These are phyloP conservation scores for Corrigiola litoralis DNA, from an alignment of 179 eudicot species.

Conservation along the genomic window DNA sequence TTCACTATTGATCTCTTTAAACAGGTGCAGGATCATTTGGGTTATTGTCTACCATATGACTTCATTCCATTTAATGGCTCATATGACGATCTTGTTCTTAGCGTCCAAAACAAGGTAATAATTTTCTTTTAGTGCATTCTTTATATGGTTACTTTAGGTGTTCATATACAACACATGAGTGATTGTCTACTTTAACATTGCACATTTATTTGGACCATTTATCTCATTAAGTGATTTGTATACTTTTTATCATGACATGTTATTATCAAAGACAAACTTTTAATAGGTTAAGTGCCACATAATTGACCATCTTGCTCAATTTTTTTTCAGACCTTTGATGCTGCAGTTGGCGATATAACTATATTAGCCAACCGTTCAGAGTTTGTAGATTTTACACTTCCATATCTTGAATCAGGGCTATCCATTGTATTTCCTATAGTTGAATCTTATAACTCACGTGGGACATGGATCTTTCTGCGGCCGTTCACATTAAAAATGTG, in stretches of 20 bases:
- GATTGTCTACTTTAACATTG: no score
- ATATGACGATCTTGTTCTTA: conserved; percentile 26
- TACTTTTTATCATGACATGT: no score
- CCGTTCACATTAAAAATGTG: conserved; percentile 41
- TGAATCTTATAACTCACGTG: conserved; percentile 16
- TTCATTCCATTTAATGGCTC: conserved; percentile 25
- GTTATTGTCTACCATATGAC: conserved; percentile 21
- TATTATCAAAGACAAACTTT: no score
- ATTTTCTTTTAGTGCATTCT: not conserved
- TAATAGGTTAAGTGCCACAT: no score
- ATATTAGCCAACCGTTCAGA: conserved; percentile 27
- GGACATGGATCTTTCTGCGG: conserved; percentile 39
- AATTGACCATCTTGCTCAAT: no score
- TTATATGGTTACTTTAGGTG: no score
- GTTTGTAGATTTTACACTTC: conserved; percentile 33
- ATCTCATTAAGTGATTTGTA: no score
- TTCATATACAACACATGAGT: no score
- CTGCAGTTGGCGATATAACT: conserved; percentile 36
- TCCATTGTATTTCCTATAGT: conserved; percentile 29
- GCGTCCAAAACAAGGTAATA: conserved; percentile 31
- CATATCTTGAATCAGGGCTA: conserved; percentile 30
- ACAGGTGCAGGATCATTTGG: conserved; percentile 15
- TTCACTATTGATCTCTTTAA: conserved; percentile 29
- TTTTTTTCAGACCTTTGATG: conserved; percentile 31
- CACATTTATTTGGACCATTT: no score